Base-by-base conservation (phyloP, 768 basidiomycete species). In the Pleurotus platypus region DNA sequence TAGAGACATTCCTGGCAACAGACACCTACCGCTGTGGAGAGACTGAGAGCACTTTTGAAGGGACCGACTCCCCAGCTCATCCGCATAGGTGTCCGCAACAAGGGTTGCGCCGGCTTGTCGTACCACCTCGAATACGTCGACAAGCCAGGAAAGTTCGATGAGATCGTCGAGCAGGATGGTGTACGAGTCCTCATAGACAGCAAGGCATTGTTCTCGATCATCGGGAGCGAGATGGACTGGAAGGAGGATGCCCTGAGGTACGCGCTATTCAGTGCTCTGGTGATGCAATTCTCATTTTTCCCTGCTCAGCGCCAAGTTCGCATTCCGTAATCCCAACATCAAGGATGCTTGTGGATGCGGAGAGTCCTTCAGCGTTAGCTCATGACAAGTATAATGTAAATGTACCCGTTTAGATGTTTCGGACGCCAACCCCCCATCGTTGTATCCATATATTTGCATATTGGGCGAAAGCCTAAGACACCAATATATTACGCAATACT, bases 151-250 rank as follows among this genome's bases (percentile, higher is more conserved):
- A 89, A 87, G 70, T 98, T 98, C 64, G 97, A 99, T 74, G 97
- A 98, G 68, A 83, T 98, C 15, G 94, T 98, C 18, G 86, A 93
- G 69, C 97, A 98, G 73, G 94, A 98, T 62, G 96, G 90, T 1
- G 92, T 97, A 22, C 83, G 79, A 62, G 96, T 99, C 46, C 76
- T 98, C 60, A 94, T 98, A 69, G 97, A 99, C 75, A 89, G 87
- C 68, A 98, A 95, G 71, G 97, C 97, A 22, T 73, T 99, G 61
- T 98, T 99, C 69, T 94, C 91, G 58, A 97, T 99, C 63, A 97
- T 99, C 59, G 97, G 97, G 49, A 96, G 93, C 70, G 91, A 92
- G 79, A 99, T 99, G 97, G 94, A 96, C 68, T 99, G 97, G 97
- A 81, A 85, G 58, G 97, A 98, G 75, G 94, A 96, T 69, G 72